A percentile compares a stretch with the other conserved stretches of the same genome.
Evolutionary conservation across 257 asterid species (phyloP).

Genomic region (Anisodus tanguticus): DNA sequence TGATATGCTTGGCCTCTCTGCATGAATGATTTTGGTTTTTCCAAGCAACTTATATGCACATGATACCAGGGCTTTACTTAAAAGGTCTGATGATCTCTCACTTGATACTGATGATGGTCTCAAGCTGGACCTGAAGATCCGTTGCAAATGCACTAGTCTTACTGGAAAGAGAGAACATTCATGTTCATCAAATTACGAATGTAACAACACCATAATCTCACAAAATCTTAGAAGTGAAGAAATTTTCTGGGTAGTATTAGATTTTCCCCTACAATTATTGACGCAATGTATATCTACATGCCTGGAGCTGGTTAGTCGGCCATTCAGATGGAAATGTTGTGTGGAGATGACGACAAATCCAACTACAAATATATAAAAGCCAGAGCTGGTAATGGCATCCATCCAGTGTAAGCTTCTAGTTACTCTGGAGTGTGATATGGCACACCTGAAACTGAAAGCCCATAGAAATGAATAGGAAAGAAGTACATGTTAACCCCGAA

Average conservation of each 20-base stretch:
- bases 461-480: not conserved
- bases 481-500: not conserved
- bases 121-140: no score
- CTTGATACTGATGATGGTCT: no score
- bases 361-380: not conserved
- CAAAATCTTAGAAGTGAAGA: not conserved
- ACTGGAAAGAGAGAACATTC: no score
- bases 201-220: no score
- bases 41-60: not conserved
- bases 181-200: no score
- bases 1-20: slow-evolving; percentile 21
- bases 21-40: not conserved
- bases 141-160: no score
- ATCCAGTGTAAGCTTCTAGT: slow-evolving; percentile 7
- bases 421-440: not conserved
- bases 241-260: not conserved
- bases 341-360: not conserved
- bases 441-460: slow-evolving; percentile 17
- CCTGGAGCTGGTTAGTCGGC: not conserved
- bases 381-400: not conserved
- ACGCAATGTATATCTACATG: not conserved
- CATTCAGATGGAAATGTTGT: no score
- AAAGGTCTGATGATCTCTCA: not conserved
- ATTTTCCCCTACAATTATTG: not conserved
- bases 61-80: not conserved